Percentiles rank a stretch among this genome's conserved stretches.
Evolutionary conservation across 108 stramenopile genomes (phyloP).

Genomic region (Discostella pseudostelligera): DNA sequence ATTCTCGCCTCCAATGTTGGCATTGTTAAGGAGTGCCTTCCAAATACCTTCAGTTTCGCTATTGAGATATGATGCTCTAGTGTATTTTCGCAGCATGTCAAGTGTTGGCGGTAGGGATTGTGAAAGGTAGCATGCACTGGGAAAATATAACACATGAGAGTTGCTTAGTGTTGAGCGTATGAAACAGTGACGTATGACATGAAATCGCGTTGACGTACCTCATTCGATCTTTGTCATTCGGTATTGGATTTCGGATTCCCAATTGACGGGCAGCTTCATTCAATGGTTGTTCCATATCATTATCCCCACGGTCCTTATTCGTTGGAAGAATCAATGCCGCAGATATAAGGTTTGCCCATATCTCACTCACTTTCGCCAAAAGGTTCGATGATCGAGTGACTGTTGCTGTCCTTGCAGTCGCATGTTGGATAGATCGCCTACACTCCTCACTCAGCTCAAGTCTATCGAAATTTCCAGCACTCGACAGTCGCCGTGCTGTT

Average conservation of each 20-base stretch:
- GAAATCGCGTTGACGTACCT: slow-evolving; percentile 30
- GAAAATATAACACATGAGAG: slow-evolving; percentile 7
- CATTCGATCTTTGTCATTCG: slow-evolving; percentile 42
- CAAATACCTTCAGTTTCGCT: slow-evolving; percentile 35
- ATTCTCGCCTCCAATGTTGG: slow-evolving; percentile 91
- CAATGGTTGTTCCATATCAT: slow-evolving; percentile 33
- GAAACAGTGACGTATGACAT: background rate
- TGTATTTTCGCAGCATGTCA: slow-evolving; percentile 75
- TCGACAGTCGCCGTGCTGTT: slow-evolving; percentile 27
- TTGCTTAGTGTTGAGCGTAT: background rate
- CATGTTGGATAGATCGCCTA: slow-evolving; percentile 14
- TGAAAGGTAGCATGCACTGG: slow-evolving; percentile 79
- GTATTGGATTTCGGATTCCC: slow-evolving; percentile 26
- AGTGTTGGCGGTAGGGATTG: slow-evolving; percentile 63
- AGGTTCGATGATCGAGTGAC: slow-evolving; percentile 54
- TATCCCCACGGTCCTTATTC: slow-evolving; percentile 15
- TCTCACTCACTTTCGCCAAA: slow-evolving; percentile 43
- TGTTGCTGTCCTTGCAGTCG: slow-evolving; percentile 55
- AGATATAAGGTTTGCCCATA: slow-evolving; percentile 49
- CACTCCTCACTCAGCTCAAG: slow-evolving; percentile 12
- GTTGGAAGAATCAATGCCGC: slow-evolving; percentile 29
- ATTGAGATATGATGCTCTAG: slow-evolving; percentile 17
- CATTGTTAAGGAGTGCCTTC: slow-evolving; percentile 73
- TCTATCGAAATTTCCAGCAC: slow-evolving; percentile 3
- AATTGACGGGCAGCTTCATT: slow-evolving; percentile 29